Percentiles rank a stretch among this genome's conserved stretches.
These are phyloP conservation scores for Hygrocybe punicea DNA, from an alignment of 768 basidiomycete genomes.

Conservation along the genomic window DNA sequence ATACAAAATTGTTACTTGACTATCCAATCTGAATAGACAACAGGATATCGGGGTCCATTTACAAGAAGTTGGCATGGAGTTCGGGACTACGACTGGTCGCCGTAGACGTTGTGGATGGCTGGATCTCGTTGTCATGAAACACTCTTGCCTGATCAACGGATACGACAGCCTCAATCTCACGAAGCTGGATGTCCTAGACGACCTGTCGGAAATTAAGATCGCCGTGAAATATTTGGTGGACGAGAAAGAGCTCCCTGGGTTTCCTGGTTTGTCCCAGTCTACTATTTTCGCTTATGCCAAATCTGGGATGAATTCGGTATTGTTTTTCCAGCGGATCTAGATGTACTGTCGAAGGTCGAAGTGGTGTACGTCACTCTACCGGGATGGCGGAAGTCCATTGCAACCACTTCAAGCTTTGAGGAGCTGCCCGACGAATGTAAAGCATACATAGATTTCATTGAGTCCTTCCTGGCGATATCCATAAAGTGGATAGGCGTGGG, in stretches of 20 bases:
- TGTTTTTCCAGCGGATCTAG: conserved; percentile 68
- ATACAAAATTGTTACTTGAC: neutral
- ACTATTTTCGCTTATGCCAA: neutral
- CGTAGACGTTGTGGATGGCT: conserved; percentile 95
- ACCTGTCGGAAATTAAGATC: conserved; percentile 81
- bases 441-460: conserved; percentile 85
- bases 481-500: conserved; percentile 95
- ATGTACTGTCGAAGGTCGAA: conserved; percentile 69
- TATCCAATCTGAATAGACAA: neutral
- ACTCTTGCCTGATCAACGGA: conserved; percentile 92
- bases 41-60: conserved; percentile 81
- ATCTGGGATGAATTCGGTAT: neutral
- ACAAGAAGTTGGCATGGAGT: conserved; percentile 92
- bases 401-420: conserved; percentile 56
- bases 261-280: conserved; percentile 65
- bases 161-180: conserved; percentile 93
- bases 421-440: conserved; percentile 81
- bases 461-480: conserved; percentile 64
- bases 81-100: conserved; percentile 89
- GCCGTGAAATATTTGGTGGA: conserved; percentile 76
- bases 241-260: conserved; percentile 73
- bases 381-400: conserved; percentile 86
- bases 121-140: conserved; percentile 90
- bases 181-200: conserved; percentile 91
- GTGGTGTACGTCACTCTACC: conserved; percentile 87